Conservation (phyloP, 2,329 filamentous ascomycete species). For the Fusarium pseudograminearum region DNA sequence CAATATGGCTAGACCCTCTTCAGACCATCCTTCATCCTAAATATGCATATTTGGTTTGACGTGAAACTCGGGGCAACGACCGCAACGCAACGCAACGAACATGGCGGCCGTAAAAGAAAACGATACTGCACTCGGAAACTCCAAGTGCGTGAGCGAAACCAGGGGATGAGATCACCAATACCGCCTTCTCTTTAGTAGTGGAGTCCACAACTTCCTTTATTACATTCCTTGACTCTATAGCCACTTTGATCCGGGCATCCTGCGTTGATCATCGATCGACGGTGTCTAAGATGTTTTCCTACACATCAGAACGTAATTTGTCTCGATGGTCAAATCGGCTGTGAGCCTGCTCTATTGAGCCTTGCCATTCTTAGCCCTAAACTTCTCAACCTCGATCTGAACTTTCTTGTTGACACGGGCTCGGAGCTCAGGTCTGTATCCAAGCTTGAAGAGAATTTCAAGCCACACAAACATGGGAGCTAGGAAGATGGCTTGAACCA, state of each 20-base stretch:
- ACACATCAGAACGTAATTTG: background rate
- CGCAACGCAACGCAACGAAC: conserved; percentile 23
- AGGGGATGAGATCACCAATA: conserved; percentile 25
- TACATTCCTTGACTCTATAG: conserved; percentile 3
- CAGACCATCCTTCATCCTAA: conserved; percentile 25
- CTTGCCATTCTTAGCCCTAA: conserved; percentile 69
- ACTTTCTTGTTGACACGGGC: conserved; percentile 82
- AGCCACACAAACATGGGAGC: conserved; percentile 98
- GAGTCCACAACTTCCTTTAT: conserved; percentile 1
- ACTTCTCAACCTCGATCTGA: conserved; percentile 79
- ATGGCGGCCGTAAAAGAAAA: conserved; percentile 32
- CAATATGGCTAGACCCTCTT: conserved; percentile 12
- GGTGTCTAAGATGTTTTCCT: background rate
- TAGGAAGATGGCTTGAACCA: conserved; percentile 90
- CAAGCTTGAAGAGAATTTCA: conserved; percentile 88
- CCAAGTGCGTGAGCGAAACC: conserved; percentile 32
- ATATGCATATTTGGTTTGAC: conserved; percentile 34
- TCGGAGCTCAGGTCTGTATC: conserved; percentile 90
- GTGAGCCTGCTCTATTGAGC: conserved; percentile 55
- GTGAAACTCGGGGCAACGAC: conserved; percentile 21
- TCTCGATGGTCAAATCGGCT: conserved; percentile 14
- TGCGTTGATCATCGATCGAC: conserved; percentile 1
- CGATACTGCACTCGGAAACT: conserved; percentile 24
- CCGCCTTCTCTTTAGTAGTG: conserved; percentile 8
- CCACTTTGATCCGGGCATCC: background rate